Base-by-base conservation (phyloP, 495 filamentous ascomycete genomes). In the Rhypophila decipiens region DNA sequence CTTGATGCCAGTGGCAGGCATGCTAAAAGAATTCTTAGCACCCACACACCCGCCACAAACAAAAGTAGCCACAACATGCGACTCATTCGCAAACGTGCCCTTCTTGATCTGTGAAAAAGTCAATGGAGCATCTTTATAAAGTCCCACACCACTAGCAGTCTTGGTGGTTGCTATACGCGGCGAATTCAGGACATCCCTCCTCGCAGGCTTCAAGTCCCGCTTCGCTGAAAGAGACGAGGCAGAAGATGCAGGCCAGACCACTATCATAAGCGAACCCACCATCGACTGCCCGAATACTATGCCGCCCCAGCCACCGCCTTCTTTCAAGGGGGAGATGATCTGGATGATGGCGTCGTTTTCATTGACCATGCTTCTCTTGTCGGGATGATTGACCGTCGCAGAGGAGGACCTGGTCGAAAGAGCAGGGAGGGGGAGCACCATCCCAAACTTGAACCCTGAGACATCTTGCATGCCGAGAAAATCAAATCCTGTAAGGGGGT, bases 271-370 rank as follows among this genome's bases (percentile, higher is more conserved):
- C 7, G 39, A 47, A 19, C 50, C 47, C 23, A 21, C 21, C 60
- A 63, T 63, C 44, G 42, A 41, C 2, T 8, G 21, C 18, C 49
- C 57, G 3, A 63, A 39, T 43, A 18, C 34, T 43, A 58, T n/a
- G 24, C 54, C 61, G 4, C 34, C 59, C 61, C 59, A 65, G 10
- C 61, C 61, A 13, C 9, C 43, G 39, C 50, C 50, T 18, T 51
- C 35, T 4, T 21, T 41, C 3, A 58, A 42, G 1, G 57, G 63
- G 2, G 49, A 44, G 4, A 46, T 34, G 13, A 66, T 38, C 50
- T 66, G 58, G n/a, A 51, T 46, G 44, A 66, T 58, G 21, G 60
- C 47, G 53, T 68, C 63, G 36, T 51, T 41, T 24, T 22, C 5
- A 42, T 38, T 20, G 37, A 48, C 24, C 17, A 19, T 19, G 3